Percentiles rank a stretch among this genome's conserved stretches.
Evolutionary conservation across 192 early-diverging fungal genomes (phyloP).

Genomic region (Dimargaris cristalligena): DNA sequence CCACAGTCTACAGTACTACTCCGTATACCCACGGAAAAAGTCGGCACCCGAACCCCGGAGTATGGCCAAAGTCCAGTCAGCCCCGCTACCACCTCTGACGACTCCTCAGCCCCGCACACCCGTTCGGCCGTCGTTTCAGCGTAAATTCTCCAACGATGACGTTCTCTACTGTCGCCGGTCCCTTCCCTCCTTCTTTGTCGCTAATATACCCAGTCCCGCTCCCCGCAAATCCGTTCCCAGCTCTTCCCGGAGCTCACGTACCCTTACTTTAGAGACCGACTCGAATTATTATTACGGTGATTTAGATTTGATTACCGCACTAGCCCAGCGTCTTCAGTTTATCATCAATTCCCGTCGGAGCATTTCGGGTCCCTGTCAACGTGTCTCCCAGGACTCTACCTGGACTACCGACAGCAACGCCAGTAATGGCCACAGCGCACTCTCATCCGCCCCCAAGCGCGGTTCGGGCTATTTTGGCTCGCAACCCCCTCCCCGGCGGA

Average conservation of each 20-base stretch:
- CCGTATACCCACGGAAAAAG: constrained; percentile 1
- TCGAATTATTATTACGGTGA: neutral
- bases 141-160: constrained; percentile 10
- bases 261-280: neutral
- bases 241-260: constrained; percentile 3
- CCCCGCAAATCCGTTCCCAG: neutral
- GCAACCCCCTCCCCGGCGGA: neutral
- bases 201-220: neutral
- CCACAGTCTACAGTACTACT: neutral
- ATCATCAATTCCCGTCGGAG: neutral
- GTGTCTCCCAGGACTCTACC: constrained; percentile 1
- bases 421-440: neutral
- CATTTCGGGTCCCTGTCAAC: neutral
- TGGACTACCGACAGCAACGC: neutral
- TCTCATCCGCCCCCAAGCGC: neutral
- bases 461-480: neutral
- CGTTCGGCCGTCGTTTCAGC: neutral
- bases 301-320: neutral
- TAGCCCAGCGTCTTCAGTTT: neutral
- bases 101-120: neutral
- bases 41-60: neutral
- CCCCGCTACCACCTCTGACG: neutral
- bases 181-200: neutral
- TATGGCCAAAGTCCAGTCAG: neutral
- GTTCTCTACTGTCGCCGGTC: constrained; percentile 9